Base-by-base conservation (phyloP, 75 land plant genomes). In the Sequoiadendron giganteum region DNA sequence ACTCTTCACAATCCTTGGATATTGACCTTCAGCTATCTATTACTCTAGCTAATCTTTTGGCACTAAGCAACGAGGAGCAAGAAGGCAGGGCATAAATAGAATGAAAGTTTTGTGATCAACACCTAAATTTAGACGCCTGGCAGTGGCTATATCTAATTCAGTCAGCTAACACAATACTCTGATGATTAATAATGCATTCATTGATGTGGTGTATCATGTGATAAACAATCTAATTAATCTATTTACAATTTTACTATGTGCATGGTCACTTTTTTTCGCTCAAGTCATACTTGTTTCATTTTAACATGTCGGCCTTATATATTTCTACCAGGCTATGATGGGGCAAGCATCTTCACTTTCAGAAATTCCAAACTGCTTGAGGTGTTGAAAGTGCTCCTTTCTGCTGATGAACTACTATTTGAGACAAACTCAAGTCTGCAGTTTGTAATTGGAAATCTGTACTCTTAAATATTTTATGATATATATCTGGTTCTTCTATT, bases 341-440 rank as follows among this genome's bases (percentile, higher is more conserved):
- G 83, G 49, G 48, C 72, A 73, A 72, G 3, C 78, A 42, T 36
- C 79, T 86, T 86, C 36, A 72, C 52, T 86, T 39, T 89, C 90
- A 58, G 95, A 94, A 39, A 68, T 94, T 61, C 94, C 94, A 39
- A 86, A 85, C 87, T 89, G 89, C 83, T 45, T 76, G 18, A 79
- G 85, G 95, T 81, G 30, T 81, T 91, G 89, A 94, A 93, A 91
- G 56, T 79, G 9, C 36, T 83, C 30, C 45, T 34, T 68, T 21
- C 70, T 83, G 30, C 36, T 55, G 43, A 30, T 43, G 55, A 55
- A 34, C 65, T 28, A 43, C 30, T 11, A 45, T 28, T 81, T 81
- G 9, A 28, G 49, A 45, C 30, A 80, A 42, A 81, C 77, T 75
- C 30, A 81, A 81, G 83, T 81, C 32, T 81, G 21, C 21, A 45